These are phyloP conservation scores for Juglanconis sp. DNA, from an alignment of 2,329 filamentous ascomycete species.

Conservation along the genomic window DNA sequence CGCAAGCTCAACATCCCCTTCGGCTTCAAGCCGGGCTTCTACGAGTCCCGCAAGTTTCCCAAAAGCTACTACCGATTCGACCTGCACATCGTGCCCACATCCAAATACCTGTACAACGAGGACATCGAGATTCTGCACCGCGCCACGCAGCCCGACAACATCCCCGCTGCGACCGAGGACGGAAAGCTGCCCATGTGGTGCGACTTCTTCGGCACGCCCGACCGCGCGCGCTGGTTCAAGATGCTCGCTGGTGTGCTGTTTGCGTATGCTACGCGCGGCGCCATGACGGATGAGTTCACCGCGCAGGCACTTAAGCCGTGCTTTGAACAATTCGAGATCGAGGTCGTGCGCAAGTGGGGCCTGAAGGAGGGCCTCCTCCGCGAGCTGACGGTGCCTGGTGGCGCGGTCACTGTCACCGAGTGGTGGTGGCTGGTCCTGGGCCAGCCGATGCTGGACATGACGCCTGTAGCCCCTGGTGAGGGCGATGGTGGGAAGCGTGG, in stretches of 20 bases:
- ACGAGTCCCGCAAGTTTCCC: slow-evolving; percentile 66
- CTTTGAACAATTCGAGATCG: slow-evolving; percentile 61
- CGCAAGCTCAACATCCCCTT: slow-evolving; percentile 63
- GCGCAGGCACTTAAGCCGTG: slow-evolving; percentile 54
- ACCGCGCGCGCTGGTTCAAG: slow-evolving; percentile 61
- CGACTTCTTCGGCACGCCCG: slow-evolving; percentile 61
- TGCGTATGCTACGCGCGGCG: slow-evolving; percentile 59
- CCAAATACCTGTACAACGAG: slow-evolving; percentile 47
- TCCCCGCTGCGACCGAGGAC: slow-evolving; percentile 39
- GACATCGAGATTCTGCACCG: slow-evolving; percentile 19
- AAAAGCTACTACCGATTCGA: slow-evolving; percentile 64
- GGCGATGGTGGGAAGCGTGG: not conserved
- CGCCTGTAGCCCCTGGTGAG: not conserved
- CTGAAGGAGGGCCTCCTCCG: slow-evolving; percentile 49
- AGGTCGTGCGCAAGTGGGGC: slow-evolving; percentile 58
- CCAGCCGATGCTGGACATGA: slow-evolving; percentile 20
- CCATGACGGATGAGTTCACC: slow-evolving; percentile 50
- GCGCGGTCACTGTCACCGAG: slow-evolving; percentile 40
- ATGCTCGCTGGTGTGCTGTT: slow-evolving; percentile 62
- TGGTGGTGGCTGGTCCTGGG: slow-evolving; percentile 67
- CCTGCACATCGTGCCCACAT: slow-evolving; percentile 57
- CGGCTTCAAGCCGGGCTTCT: slow-evolving; percentile 68
- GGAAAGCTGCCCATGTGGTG: slow-evolving; percentile 68
- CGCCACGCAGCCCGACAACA: slow-evolving; percentile 28
- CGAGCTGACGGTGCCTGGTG: slow-evolving; percentile 33